A percentile compares a stretch with the other conserved stretches of the same genome.
These are phyloP conservation scores for Skeletonema costatum DNA, from an alignment of 108 stramenopile species.

Conservation along the genomic window DNA sequence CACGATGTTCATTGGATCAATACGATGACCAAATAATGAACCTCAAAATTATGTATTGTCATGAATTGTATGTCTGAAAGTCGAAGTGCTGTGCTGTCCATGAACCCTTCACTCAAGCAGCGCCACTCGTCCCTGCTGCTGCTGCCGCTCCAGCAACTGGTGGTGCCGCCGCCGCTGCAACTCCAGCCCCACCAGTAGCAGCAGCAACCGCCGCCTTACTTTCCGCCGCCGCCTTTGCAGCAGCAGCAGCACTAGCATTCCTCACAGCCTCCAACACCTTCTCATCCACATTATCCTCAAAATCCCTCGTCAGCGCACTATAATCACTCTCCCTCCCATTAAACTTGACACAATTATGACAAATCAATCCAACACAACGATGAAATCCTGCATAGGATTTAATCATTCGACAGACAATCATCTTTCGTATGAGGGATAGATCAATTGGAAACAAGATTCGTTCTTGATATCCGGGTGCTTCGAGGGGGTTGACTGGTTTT, in stretches of 20 bases:
- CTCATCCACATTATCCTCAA: constrained; percentile 65
- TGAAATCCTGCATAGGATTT: constrained; percentile 61
- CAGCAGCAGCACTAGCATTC: constrained; percentile 15
- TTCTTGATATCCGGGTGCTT: constrained; percentile 82
- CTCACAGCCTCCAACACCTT: constrained; percentile 38
- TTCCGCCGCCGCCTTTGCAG: background rate
- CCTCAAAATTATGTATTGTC: background rate
- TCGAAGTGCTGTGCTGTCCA: background rate
- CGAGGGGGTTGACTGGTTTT: constrained; percentile 71
- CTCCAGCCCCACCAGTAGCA: background rate
- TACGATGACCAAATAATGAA: background rate
- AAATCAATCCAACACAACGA: constrained; percentile 64
- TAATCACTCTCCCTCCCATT: constrained; percentile 85
- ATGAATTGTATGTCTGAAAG: background rate
- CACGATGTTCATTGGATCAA: background rate
- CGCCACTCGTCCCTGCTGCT: background rate
- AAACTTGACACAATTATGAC: constrained; percentile 76
- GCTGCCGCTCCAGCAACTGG: background rate
- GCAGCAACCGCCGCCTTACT: background rate
- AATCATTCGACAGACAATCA: constrained; percentile 63
- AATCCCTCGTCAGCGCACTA: constrained; percentile 71
- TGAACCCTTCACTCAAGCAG: background rate
- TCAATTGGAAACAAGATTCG: constrained; percentile 84
- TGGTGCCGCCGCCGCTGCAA: background rate
- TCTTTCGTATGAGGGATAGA: constrained; percentile 71